Evolutionary conservation across 1,284 basidiomycete species (phyloP), one percentile per base, ranked within the genome.

Genomic region (Vanrija humicola): DNA sequence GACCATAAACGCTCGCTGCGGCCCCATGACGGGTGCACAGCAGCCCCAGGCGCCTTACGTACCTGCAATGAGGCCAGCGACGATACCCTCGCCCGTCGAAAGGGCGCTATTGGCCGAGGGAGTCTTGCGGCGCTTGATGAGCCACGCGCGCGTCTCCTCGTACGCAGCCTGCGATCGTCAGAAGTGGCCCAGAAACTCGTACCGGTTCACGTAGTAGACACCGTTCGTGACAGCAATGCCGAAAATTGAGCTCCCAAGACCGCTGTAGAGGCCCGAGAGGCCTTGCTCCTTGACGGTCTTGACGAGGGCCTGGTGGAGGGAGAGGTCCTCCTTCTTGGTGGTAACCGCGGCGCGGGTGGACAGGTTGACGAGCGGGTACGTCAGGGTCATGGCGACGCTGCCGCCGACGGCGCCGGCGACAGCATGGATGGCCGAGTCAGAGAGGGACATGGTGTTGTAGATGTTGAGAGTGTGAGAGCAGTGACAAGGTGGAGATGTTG

Each of bases 151-250:
- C 63, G 66, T 79, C 67, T 76, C 75, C 59, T 75, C 73, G 49
- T 86, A 82, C 64, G 78, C 79, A 52, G 87, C 44, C 51, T 53
- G 45, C 10, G 43, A 44, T 21, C 59, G 55, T 38, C 45, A 29
- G 45, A 14, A 9, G n/a, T n/a, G n/a, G n/a, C n/a, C n/a, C n/a
- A n/a, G n/a, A n/a, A n/a, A n/a, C n/a, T n/a, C n/a, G n/a, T n/a
- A n/a, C n/a, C n/a, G n/a, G n/a, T n/a, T n/a, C n/a, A 70, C 70
- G 47, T 65, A 68, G 62, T 64, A 72, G 56, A 75, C 72, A 83
- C 90, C 93, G 75, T 98, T 98, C 34, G 94, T 96, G 28, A 97
- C 81, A 15, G 90, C 90, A 61, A 98, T 92, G 2, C 93, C 95
- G 38, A 94, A 79, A 55, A 98, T 78, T 66, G 88, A 90, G 23